These are phyloP conservation scores for Biancaea sappan DNA, from an alignment of 306 rosid genomes.

Conservation along the genomic window DNA sequence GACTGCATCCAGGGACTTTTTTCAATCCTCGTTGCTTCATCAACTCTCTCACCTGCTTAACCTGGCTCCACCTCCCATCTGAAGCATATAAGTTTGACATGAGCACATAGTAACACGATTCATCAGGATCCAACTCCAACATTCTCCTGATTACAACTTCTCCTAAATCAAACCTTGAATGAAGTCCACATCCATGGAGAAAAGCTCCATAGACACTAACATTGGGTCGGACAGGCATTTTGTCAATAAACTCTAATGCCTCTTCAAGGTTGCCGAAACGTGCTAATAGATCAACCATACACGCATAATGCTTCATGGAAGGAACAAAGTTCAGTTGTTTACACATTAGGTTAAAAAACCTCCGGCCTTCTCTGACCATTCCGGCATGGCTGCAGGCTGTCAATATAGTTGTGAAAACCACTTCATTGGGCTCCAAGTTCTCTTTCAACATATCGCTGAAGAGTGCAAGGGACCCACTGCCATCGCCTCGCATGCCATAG, in stretches of 20 bases:
- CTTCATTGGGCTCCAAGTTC: constrained; percentile 59
- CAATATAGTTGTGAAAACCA: constrained; percentile 58
- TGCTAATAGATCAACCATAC: constrained; percentile 75
- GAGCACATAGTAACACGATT: constrained; percentile 76
- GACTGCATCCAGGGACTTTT: constrained; percentile 67
- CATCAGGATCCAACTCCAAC: constrained; percentile 67
- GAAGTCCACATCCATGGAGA: constrained; percentile 86
- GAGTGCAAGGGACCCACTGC: constrained; percentile 57
- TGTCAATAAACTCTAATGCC: constrained; percentile 63
- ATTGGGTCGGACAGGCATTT: constrained; percentile 62
- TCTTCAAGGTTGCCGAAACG: constrained; percentile 76
- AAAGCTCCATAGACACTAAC: constrained; percentile 74
- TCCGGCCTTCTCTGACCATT: constrained; percentile 72
- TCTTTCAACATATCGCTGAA: constrained; percentile 67
- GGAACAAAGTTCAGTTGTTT: constrained; percentile 57
- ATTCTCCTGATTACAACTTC: constrained; percentile 61
- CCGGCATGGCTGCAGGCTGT: constrained; percentile 86
- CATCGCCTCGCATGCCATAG: constrained; percentile 77
- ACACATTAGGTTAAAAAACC: constrained; percentile 60
- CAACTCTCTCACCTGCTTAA: constrained; percentile 65
- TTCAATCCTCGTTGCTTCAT: constrained; percentile 66
- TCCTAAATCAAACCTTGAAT: constrained; percentile 77
- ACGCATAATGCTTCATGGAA: constrained; percentile 75
- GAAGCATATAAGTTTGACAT: constrained; percentile 75
- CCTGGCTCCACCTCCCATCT: constrained; percentile 86